Conservation (phyloP, 2,329 filamentous ascomycete genomes). For the Ophiostoma ulmi region DNA sequence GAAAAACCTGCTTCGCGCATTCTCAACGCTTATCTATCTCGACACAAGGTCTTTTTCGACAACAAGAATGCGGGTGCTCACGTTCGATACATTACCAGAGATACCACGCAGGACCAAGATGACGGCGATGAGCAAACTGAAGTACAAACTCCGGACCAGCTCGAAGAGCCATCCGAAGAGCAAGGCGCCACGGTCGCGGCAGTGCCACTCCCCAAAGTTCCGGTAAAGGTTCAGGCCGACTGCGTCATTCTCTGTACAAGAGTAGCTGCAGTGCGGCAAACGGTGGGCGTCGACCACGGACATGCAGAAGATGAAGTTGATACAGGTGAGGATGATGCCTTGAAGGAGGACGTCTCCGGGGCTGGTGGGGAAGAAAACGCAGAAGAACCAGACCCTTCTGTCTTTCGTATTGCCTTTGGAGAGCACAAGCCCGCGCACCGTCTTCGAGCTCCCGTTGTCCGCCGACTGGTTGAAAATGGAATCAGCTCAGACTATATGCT, state of each 20-base stretch:
- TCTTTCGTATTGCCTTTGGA: neutral
- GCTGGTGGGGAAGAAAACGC: neutral
- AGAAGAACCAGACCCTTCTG: neutral
- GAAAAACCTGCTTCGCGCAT: neutral
- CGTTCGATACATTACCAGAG: neutral
- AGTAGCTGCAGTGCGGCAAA: no score
- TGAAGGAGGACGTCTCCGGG: neutral
- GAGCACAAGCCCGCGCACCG: neutral
- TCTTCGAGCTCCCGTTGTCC: neutral
- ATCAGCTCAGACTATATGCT: neutral
- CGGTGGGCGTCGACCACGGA: no score
- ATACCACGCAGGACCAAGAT: neutral
- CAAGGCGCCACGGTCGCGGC: neutral
- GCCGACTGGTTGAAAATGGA: neutral
- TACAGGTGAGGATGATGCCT: neutral
- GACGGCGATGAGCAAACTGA: neutral
- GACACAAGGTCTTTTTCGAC: neutral
- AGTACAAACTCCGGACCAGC: neutral
- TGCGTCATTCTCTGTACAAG: neutral
- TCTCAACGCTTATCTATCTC: neutral
- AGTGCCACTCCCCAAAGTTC: neutral
- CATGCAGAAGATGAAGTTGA: no score
- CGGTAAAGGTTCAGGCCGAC: neutral
- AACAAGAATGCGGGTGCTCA: neutral
- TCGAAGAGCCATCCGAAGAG: neutral